phyloP scores from a whole-genome alignment of 257 asterid species.

The Gardenia jasminoides region DNA sequence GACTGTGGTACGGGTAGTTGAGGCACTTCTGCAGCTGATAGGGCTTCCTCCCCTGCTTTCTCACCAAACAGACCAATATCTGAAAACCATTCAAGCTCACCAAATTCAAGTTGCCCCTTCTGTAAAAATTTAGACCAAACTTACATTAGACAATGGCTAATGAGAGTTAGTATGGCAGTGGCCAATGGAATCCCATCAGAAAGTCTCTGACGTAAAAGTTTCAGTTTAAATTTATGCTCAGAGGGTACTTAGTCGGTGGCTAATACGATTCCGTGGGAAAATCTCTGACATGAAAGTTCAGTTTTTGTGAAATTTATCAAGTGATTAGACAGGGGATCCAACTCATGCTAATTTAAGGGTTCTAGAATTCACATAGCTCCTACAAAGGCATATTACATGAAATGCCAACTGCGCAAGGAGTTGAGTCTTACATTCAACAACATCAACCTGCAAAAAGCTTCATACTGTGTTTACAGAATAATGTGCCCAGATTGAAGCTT shows the following conservation, averaged over 20 bases:
- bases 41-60: conserved; percentile 39
- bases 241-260: background rate
- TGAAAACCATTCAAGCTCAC: conserved; percentile 73
- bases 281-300: background rate
- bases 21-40: conserved; percentile 86
- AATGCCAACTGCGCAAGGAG: background rate
- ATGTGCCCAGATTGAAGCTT: background rate
- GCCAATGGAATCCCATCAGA: too few species aligned
- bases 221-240: background rate
- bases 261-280: background rate
- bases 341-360: background rate
- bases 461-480: background rate
- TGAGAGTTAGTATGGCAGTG: background rate
- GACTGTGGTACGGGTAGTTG: conserved; percentile 59
- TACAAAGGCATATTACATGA: background rate
- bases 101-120: conserved; percentile 83
- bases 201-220: background rate
- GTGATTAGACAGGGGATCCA: background rate
- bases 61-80: conserved; percentile 68
- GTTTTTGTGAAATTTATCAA: background rate
- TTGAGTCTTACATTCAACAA: background rate
- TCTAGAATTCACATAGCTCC: background rate
- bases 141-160: background rate
- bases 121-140: conserved; percentile 26
- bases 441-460: background rate